Evolutionary conservation across 768 basidiomycete genomes (phyloP).

Genomic region (Mycena filopes): DNA sequence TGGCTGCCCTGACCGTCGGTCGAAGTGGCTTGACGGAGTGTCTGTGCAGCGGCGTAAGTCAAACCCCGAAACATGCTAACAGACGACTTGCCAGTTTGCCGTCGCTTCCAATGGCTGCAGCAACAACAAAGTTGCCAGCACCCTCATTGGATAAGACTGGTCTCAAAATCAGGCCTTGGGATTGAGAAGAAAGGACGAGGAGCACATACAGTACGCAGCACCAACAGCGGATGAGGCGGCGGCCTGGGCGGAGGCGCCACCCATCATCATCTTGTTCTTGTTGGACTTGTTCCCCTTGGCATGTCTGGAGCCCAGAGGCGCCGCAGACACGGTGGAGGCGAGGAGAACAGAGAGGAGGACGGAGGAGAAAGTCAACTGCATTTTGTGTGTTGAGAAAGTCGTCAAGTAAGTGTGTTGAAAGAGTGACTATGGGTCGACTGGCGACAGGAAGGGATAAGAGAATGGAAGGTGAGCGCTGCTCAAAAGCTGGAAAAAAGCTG

Average conservation of each 20-base stretch:
- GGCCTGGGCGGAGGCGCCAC: neutral
- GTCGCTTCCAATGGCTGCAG: conserved; percentile 52
- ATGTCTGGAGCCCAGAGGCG: conserved; percentile 19
- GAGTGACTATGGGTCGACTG: conserved; percentile 33
- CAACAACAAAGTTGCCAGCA: conserved; percentile 54
- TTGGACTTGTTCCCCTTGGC: conserved; percentile 14
- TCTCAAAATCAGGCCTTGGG: too few relatives aligned
- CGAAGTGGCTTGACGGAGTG: conserved; percentile 42
- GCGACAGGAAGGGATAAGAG: conserved; percentile 29
- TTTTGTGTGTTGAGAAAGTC: conserved; percentile 25
- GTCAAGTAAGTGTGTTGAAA: conserved; percentile 15
- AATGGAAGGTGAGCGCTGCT: conserved; percentile 34
- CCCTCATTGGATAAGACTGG: conserved; percentile 64
- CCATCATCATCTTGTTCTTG: conserved; percentile 29
- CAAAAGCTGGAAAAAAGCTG: conserved; percentile 23
- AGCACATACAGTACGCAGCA: conserved; percentile 41
- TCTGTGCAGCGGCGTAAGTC: conserved; percentile 31
- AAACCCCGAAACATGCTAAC: neutral
- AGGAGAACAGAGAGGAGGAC: conserved; percentile 34
- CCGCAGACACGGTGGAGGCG: conserved; percentile 28
- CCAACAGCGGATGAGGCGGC: conserved; percentile 36
- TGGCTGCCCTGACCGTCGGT: conserved; percentile 50
- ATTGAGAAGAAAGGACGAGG: neutral
- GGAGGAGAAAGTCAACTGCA: conserved; percentile 35
- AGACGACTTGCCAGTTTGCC: conserved; percentile 50